These are phyloP conservation scores for Posidonia oceanica DNA, from an alignment of 116 monocot species.

Conservation along the genomic window DNA sequence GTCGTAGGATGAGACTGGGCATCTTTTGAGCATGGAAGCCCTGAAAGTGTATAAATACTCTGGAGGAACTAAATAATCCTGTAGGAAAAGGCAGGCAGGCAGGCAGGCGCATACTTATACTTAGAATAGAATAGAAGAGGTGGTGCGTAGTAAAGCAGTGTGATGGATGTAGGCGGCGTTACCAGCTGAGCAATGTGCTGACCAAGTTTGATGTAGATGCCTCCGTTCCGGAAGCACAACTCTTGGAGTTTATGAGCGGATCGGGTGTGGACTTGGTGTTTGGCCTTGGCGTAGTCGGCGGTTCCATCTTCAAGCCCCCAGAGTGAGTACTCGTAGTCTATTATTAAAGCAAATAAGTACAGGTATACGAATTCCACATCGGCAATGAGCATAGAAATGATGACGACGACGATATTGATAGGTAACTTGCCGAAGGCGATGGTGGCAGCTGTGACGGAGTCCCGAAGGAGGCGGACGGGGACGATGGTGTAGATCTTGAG, in stretches of 20 bases:
- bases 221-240: constrained; percentile 89
- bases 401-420: not conserved
- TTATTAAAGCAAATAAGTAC: not conserved
- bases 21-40: constrained; percentile 71
- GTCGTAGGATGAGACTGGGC: constrained; percentile 80
- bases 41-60: constrained; percentile 90
- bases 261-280: constrained; percentile 62
- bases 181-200: constrained; percentile 87
- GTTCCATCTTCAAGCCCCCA: constrained; percentile 60
- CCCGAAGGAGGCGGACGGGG: constrained; percentile 70
- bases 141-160: too few relatives aligned
- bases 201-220: constrained; percentile 96
- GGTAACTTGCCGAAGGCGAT: constrained; percentile 47
- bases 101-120: too few relatives aligned
- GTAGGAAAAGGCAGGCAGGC: not conserved
- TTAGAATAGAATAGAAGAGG: too few relatives aligned
- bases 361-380: not conserved
- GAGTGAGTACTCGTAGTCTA: constrained; percentile 73
- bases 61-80: constrained; percentile 90
- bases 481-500: constrained; percentile 61
- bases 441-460: constrained; percentile 54
- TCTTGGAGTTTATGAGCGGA: constrained; percentile 62
- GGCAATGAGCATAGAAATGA: not conserved
- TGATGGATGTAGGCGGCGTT: not conserved
- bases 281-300: constrained; percentile 39